Conservation (phyloP, 257 asterid genomes). For the Solanum microdontum region DNA sequence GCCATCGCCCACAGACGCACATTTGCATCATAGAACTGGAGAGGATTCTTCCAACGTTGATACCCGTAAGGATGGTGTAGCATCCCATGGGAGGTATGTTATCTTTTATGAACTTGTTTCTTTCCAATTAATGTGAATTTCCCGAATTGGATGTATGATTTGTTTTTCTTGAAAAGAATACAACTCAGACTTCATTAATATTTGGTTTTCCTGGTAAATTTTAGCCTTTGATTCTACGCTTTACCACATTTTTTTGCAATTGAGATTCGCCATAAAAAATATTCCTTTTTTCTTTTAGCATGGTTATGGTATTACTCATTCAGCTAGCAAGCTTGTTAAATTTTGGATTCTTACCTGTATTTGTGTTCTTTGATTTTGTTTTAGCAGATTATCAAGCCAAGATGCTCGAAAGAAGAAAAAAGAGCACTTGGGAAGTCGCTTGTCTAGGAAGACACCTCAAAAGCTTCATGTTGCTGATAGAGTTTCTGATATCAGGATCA, state of each 20-base stretch:
- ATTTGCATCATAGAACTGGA: background rate
- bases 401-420: slow-evolving; percentile 21
- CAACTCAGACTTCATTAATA: background rate
- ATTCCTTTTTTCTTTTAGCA: background rate
- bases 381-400: slow-evolving; percentile 30
- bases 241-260: background rate
- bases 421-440: slow-evolving; percentile 12
- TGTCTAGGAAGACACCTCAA: slow-evolving; percentile 18
- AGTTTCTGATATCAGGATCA: slow-evolving; percentile 8
- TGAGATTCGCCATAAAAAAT: background rate
- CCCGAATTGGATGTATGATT: background rate
- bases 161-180: background rate
- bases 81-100: slow-evolving; percentile 7
- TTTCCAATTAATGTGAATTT: background rate
- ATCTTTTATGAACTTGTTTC: background rate
- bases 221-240: background rate
- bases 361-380: slow-evolving; percentile 1
- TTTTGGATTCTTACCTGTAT: background rate
- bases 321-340: background rate
- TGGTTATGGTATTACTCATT: background rate
- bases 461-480: slow-evolving; percentile 14
- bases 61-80: slow-evolving; percentile 12
- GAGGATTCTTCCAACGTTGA: slow-evolving; percentile 8
- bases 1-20: slow-evolving; percentile 41
- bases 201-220: background rate